Evolutionary conservation across 257 asterid species (phyloP), one percentile per base, ranked within the genome.

Genomic region (Ballota nigra): DNA sequence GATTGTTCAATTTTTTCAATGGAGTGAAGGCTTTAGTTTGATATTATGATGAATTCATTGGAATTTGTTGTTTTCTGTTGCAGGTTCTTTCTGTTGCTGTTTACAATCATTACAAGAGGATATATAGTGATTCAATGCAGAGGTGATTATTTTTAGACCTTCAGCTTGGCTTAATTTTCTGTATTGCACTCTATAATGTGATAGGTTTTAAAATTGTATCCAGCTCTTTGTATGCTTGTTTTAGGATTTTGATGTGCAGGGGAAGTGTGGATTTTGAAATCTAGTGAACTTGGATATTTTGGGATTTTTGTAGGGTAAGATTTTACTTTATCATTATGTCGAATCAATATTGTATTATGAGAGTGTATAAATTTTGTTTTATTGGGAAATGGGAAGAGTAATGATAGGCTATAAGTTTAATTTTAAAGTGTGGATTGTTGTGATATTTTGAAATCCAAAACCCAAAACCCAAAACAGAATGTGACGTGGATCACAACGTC

Each of bases 11-110:
- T 70, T 41, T 57, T 13, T 43, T 11, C 29, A 26, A 29, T 29
- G 61, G 76, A 20, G 33, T 23, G 28, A 34, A 60, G 34, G 45
- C 26, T 34, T 62, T 62, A 29, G 12, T 63, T 74, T 58, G 40
- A 57, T 19, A 55, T 31, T 38, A 18, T 63, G 56, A 23, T 10
- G 57, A 23, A 8, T 68, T 67, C 20, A 43, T 52, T 66, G 47
- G 56, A n/a, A 20, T 51, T 80, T 12, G 36, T 75, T 12, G 13
- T 58, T 57, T 68, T 70, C 9, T 47, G 55, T 74, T 75, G 75
- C 84, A 95, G 98, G 99, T 95, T 76, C 98, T 95, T 61, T 85
- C 99, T 33, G 99, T 95, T 51, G 99, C 99, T 52, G 97, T 95
- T 69, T 95, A 95, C 79, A 95, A 95, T 78, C 99, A 95, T 79